Evolutionary conservation across 495 filamentous ascomycete species (phyloP).

Genomic region (Aspergillus panamensis): DNA sequence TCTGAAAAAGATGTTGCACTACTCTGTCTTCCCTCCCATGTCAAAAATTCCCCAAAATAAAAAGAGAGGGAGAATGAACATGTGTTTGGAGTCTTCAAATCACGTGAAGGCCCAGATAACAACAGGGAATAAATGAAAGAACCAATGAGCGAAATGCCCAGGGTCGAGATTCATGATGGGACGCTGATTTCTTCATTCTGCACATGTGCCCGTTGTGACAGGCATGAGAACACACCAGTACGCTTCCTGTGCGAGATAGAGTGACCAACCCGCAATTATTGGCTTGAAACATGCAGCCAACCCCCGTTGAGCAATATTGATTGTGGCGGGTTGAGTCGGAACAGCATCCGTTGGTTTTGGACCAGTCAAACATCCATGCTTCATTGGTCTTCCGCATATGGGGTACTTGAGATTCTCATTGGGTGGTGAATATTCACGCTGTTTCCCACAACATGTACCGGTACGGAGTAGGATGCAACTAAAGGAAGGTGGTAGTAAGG

Average conservation of each 20-base stretch:
- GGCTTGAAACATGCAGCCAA: background rate
- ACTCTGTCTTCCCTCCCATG: background rate
- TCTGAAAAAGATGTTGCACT: background rate
- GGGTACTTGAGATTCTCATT: background rate
- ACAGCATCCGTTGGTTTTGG: background rate
- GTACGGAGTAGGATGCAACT: background rate
- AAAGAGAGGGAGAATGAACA: too few relatives aligned
- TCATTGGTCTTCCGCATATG: background rate
- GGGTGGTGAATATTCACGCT: background rate
- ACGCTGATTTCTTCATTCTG: background rate
- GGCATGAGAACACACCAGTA: background rate
- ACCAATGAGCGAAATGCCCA: background rate
- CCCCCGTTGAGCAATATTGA: background rate
- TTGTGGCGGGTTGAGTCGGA: background rate
- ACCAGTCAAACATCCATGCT: background rate
- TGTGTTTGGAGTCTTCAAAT: background rate
- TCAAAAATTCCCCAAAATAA: too few relatives aligned
- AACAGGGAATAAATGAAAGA: background rate
- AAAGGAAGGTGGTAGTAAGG: background rate
- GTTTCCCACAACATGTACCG: background rate
- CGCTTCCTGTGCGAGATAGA: background rate
- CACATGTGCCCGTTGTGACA: background rate
- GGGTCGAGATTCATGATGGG: background rate
- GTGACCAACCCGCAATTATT: background rate
- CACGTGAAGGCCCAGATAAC: conserved; percentile 3